phyloP scores from a whole-genome alignment of 164 flowering plant genomes.

The Berberis thunbergii region DNA sequence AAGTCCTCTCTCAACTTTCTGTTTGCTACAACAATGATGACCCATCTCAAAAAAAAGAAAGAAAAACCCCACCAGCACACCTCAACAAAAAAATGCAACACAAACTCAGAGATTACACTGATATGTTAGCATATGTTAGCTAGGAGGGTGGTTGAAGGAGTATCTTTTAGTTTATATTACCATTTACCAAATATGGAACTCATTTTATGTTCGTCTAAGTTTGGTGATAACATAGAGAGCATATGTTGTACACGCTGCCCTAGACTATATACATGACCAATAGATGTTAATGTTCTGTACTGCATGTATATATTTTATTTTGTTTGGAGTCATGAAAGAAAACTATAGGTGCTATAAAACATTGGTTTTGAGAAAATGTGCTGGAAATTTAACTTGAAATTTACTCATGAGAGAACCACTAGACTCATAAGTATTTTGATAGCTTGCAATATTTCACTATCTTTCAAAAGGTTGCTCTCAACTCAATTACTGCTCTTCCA shows the following conservation, averaged over 20 bases:
- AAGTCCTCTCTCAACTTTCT: slow-evolving; percentile 75
- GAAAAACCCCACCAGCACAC: background rate
- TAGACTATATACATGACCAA: too few species aligned
- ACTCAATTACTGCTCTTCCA: slow-evolving; percentile 8
- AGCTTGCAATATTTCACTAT: slow-evolving; percentile 13
- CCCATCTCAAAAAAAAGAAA: slow-evolving; percentile 37
- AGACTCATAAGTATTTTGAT: slow-evolving; percentile 24
- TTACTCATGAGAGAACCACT: slow-evolving; percentile 27
- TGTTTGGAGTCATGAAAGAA: too few species aligned
- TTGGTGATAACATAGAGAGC: too few species aligned
- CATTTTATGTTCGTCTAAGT: too few species aligned
- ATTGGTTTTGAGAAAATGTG: slow-evolving; percentile 13
- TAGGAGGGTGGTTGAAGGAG: background rate
- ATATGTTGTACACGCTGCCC: too few species aligned
- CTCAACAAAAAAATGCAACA: background rate
- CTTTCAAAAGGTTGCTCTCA: slow-evolving; percentile 10
- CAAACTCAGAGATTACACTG: background rate
- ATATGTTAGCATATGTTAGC: background rate
- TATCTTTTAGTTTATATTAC: background rate
- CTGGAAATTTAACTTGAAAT: slow-evolving; percentile 12
- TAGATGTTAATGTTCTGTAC: too few species aligned
- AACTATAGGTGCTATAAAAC: too few species aligned
- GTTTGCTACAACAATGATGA: slow-evolving; percentile 86
- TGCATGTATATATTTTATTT: too few species aligned
- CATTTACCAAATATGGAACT: background rate